Evolutionary conservation across 176 grass and related monocot genomes (phyloP), one percentile per base, ranked within the genome.

Genomic region (Areca catechu): DNA sequence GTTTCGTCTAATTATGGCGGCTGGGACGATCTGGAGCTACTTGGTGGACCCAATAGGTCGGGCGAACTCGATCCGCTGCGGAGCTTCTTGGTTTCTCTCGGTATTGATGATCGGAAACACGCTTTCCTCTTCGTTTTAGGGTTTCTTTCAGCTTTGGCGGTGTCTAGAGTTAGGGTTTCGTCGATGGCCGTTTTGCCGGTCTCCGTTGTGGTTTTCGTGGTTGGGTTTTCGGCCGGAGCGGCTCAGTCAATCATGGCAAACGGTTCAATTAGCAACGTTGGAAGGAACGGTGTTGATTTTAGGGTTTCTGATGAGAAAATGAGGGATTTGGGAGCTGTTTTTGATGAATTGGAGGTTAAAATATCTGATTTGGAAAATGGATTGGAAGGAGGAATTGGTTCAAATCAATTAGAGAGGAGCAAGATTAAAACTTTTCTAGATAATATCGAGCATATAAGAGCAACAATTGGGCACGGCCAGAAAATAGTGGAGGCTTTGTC

Each of bases 1-100:
- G 49, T 15, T 65, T 54, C 63, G 20, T 67, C 68, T 15, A 58
- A 58, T 0, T 96, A 77, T 63, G 77, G 82, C 49, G 86, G 92
- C 1, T 96, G 92, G 92, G 77, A 74, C 43, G 92, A 90, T 20
- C 74, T 90, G 62, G 73, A 81, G 28, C 62, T 67, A 20, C 66
- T 66, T 3, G 62, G 71, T 15, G 29, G 48, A 15, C 61, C 56
- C 53, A 56, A 30, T 16, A 19, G 48, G 43, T 23, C 43, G 2
- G 60, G 58, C 2, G 58, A 54, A 25, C 18, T 60, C 51, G 72
- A 82, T 16, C 61, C 54, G 9, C 53, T 82, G 5, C 51, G 53
- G 57, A 61, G 48, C 17, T 70, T 82, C 23, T 53, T 82, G 49
- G 34, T 65, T 51, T 71, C 54, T 16, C 24, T 82, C 3, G 79